Evolutionary conservation across 108 stramenopile species (phyloP).

Genomic region (Mayamaea pseudoterrestris): DNA sequence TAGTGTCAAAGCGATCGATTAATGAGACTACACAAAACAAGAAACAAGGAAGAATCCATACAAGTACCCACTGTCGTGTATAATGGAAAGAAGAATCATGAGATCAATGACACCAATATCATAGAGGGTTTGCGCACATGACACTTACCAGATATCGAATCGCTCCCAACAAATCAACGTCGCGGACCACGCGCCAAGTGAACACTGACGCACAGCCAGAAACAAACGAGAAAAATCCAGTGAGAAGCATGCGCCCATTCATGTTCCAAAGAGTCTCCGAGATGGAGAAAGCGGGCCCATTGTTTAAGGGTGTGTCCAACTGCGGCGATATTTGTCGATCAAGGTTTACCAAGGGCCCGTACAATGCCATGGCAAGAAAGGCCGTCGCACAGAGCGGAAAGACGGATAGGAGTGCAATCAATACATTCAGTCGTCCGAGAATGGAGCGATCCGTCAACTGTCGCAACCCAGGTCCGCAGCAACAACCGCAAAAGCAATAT

Average conservation of each 20-base stretch:
- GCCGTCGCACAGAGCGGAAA: conserved; percentile 28
- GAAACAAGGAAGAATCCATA: neutral
- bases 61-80: too few relatives aligned
- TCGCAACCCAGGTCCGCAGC: conserved; percentile 13
- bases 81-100: too few relatives aligned
- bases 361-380: conserved; percentile 22
- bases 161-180: conserved; percentile 58
- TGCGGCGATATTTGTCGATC: neutral
- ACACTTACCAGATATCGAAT: conserved; percentile 45
- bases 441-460: conserved; percentile 52
- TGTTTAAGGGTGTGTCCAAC: neutral
- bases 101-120: conserved; percentile 22
- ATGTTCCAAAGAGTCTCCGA: conserved; percentile 23
- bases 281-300: conserved; percentile 2
- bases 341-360: conserved; percentile 5
- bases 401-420: conserved; percentile 39
- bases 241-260: conserved; percentile 23
- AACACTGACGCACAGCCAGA: conserved; percentile 34
- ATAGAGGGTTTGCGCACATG: conserved; percentile 26
- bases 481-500: too few relatives aligned
- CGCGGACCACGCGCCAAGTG: conserved; percentile 39
- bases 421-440: conserved; percentile 45
- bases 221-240: conserved; percentile 34
- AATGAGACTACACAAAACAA: too few relatives aligned
- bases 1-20: too few relatives aligned